Evolutionary conservation across 192 early-diverging fungal species (phyloP), one percentile per base, ranked within the genome.

Genomic region (Linderina pennispora): DNA sequence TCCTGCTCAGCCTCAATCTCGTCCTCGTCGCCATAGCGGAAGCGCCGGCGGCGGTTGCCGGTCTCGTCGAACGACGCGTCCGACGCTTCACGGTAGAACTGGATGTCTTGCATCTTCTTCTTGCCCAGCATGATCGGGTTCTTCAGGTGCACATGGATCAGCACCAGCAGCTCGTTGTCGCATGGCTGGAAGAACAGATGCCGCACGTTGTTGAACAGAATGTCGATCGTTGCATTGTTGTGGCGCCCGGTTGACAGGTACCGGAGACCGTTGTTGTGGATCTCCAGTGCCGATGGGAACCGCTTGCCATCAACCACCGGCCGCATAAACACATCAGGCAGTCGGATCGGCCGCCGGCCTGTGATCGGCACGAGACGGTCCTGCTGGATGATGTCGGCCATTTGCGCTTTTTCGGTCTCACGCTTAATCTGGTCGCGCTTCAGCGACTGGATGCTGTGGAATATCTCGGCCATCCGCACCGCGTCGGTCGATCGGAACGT

Each of bases 171-270:
- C 67, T 99, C 97, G 45, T 86, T 78, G 54, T 99, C 97, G 70
- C 94, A 99, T 18, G 94, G 93, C 61, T 99, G 97, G 77, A 94
- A 99, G 64, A 97, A 90, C 40, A 99, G 49, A 57, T 99, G 97
- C 54, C 90, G 86, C 54, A 99, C 86, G 64, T 99, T 99, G 75
- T 86, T 91, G 59, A 99, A 99, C 46, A 99, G 64, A 23, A 99
- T 79, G 65, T 97, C 91, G 77, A 94, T 82, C n/a, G 79, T 79
- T 31, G 89, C 77, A 42, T 90, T 87, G 14, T 55, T 58, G 33
- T 68, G 74, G 50, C 84, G 84, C 5, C 90, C 66, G 8, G 80
- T 77, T 19, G 88, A 81, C 53, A 88, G 82, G 62, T 91, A 99
- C 45, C 94, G 83, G 44, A 99, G 61, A 56, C 97, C 97, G 63